These are phyloP conservation scores for Dicorynia guianensis DNA, from an alignment of 306 rosid species.

Conservation along the genomic window DNA sequence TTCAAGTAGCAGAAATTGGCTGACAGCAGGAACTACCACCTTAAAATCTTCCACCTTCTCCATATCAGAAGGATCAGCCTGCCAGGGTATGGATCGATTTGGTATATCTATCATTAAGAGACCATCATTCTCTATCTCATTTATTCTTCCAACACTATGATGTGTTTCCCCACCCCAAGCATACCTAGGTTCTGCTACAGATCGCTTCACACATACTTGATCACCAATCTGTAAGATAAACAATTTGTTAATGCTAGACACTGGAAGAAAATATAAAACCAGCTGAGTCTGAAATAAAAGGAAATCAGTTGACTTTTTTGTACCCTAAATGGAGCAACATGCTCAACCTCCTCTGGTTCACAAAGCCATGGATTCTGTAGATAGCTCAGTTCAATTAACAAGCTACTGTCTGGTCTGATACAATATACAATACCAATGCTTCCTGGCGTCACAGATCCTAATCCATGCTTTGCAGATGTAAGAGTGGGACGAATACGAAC, in stretches of 20 bases:
- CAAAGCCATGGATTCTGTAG: conserved; percentile 85
- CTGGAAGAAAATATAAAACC: background rate
- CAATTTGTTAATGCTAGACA: conserved; percentile 20
- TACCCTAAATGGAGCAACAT: conserved; percentile 72
- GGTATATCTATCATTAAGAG: conserved; percentile 77
- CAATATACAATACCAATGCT: conserved; percentile 82
- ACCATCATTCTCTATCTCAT: conserved; percentile 83
- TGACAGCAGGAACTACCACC: conserved; percentile 44
- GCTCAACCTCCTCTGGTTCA: conserved; percentile 90
- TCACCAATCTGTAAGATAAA: conserved; percentile 64
- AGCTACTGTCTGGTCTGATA: conserved; percentile 77
- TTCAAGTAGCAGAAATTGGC: background rate
- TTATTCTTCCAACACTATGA: conserved; percentile 77
- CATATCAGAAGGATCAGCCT: conserved; percentile 83
- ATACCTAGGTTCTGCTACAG: conserved; percentile 85
- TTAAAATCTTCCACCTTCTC: conserved; percentile 77
- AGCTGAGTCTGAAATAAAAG: background rate
- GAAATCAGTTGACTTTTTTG: conserved; percentile 5
- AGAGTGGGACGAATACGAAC: conserved; percentile 84
- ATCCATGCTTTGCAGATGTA: conserved; percentile 72
- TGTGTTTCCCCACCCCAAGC: conserved; percentile 90
- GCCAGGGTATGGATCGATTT: conserved; percentile 77
- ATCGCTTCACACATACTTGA: conserved; percentile 74
- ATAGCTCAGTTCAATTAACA: conserved; percentile 69
- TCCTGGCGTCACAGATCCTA: conserved; percentile 84